These are phyloP conservation scores for Litchi chinensis DNA, from an alignment of 345 rosid genomes.

Conservation along the genomic window DNA sequence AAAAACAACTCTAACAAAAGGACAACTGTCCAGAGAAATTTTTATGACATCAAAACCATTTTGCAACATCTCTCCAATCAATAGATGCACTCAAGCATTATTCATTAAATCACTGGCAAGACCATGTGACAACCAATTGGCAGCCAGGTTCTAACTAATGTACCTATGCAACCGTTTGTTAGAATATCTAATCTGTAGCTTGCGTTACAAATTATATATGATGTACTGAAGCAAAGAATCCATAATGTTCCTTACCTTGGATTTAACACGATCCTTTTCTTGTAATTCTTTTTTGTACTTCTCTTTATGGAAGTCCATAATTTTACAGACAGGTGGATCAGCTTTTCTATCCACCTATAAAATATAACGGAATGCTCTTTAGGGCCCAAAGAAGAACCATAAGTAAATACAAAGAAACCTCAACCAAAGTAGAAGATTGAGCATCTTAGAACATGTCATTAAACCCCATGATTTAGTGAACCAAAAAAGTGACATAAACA, in stretches of 20 bases:
- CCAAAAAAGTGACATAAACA: background rate
- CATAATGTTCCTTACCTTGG: conserved; percentile 39
- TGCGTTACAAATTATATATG: background rate
- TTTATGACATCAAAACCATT: background rate
- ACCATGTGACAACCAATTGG: background rate
- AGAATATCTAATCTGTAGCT: background rate
- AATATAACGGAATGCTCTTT: background rate
- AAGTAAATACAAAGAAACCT: background rate
- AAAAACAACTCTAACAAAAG: background rate
- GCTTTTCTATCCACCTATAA: conserved; percentile 51
- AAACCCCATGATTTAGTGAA: background rate
- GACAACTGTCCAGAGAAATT: background rate
- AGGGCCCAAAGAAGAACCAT: background rate
- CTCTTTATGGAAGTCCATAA: conserved; percentile 55
- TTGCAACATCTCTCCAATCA: background rate
- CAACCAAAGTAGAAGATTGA: background rate
- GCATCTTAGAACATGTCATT: background rate
- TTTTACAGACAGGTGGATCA: conserved; percentile 66
- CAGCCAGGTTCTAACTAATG: background rate
- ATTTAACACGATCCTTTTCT: conserved; percentile 60
- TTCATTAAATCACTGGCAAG: background rate
- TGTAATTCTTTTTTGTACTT: conserved; percentile 31
- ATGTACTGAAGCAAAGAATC: conserved; percentile 4
- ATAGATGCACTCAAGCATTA: background rate
- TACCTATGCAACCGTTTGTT: background rate